These are phyloP conservation scores for Pneumocystis canis DNA, from an alignment of 1,139 yeast genomes.

Conservation along the genomic window DNA sequence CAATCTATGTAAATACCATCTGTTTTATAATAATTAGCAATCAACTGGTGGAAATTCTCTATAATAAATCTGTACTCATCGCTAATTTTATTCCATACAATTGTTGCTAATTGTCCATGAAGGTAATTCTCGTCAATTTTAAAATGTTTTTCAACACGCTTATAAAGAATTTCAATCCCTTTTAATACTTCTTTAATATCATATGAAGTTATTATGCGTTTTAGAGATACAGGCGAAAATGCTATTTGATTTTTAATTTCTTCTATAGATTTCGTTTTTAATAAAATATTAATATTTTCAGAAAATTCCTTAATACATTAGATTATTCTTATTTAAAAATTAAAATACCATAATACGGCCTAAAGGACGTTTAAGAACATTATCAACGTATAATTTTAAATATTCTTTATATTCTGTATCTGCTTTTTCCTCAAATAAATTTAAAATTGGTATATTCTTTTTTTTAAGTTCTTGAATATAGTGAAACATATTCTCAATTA, in stretches of 20 bases:
- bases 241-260: conserved; percentile 49
- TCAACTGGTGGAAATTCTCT: neutral
- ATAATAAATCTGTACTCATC: neutral
- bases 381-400: conserved; percentile 35
- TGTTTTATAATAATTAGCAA: neutral
- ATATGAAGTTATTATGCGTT: conserved; percentile 41
- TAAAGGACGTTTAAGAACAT: conserved; percentile 40
- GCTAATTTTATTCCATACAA: neutral
- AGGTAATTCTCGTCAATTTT: conserved; percentile 23
- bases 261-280: conserved; percentile 25
- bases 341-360: conserved; percentile 35
- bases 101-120: neutral
- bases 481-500: conserved; percentile 50
- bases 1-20: neutral
- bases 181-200: conserved; percentile 44
- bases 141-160: conserved; percentile 48
- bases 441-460: conserved; percentile 21
- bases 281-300: conserved; percentile 44
- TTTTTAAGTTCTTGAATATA: conserved; percentile 37
- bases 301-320: conserved; percentile 37
- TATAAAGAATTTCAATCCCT: conserved; percentile 42
- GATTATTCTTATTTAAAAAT: neutral
- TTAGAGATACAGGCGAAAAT: conserved; percentile 44
- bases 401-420: conserved; percentile 31
- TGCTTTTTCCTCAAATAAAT: conserved; percentile 24